These are phyloP conservation scores for Lipomyces oligophaga DNA, from an alignment of 805 yeast species.

Conservation along the genomic window DNA sequence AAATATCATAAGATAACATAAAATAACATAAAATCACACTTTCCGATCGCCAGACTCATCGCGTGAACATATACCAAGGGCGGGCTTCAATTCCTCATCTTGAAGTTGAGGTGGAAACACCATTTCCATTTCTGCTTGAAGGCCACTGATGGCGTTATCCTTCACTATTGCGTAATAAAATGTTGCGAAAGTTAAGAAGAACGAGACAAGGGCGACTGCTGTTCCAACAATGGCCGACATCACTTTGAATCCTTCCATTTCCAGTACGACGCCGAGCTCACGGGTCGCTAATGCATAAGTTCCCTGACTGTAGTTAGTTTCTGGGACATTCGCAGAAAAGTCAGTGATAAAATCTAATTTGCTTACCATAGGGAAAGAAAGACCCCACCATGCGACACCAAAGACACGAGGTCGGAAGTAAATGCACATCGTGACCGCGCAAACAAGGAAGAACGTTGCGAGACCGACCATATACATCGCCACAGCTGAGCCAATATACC, in stretches of 20 bases:
- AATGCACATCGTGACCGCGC: conserved; percentile 41
- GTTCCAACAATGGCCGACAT: conserved; percentile 59
- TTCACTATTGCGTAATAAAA: conserved; percentile 13
- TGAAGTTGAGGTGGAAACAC: conserved; percentile 1
- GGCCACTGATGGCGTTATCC: conserved; percentile 6
- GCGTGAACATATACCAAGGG: too few relatives aligned
- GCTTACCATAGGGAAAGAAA: conserved; percentile 69
- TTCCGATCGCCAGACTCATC: too few relatives aligned
- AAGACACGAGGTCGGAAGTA: conserved; percentile 41
- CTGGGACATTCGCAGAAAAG: background rate
- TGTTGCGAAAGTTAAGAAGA: conserved; percentile 15
- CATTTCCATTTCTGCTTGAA: conserved; percentile 9
- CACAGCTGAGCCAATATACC: conserved; percentile 39
- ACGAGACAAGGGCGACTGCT: conserved; percentile 42
- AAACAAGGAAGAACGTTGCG: conserved; percentile 56
- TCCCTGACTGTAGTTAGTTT: conserved; percentile 42
- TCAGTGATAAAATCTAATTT: background rate
- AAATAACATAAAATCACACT: background rate
- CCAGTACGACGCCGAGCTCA: conserved; percentile 49
- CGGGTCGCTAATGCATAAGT: conserved; percentile 64
- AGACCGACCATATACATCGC: conserved; percentile 49
- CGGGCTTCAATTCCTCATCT: too few relatives aligned
- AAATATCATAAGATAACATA: background rate
- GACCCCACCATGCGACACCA: conserved; percentile 67
- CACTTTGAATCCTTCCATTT: conserved; percentile 56